Evolutionary conservation across 2,329 filamentous ascomycete genomes (phyloP).

Genomic region (Geosmithia putterillii): DNA sequence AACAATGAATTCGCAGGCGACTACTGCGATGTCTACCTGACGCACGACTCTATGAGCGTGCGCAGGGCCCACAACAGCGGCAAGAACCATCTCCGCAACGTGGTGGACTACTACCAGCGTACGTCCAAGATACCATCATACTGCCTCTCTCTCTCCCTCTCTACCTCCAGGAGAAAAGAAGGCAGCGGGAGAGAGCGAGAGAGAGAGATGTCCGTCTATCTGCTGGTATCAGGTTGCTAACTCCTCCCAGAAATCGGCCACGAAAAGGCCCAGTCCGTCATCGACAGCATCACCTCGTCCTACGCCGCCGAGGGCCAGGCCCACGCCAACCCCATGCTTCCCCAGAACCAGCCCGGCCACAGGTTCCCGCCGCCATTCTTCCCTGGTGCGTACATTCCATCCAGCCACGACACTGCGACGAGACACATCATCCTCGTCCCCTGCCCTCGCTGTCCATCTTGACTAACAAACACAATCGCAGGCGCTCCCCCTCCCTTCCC

Average conservation of each 20-base stretch:
- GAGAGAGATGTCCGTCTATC: no score
- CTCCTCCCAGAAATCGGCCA: slow-evolving; percentile 74
- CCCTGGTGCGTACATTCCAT: slow-evolving; percentile 35
- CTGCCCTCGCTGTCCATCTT: neutral
- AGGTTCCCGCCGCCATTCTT: slow-evolving; percentile 48
- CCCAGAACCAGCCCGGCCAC: slow-evolving; percentile 50
- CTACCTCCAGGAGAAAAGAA: no score
- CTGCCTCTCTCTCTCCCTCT: neutral
- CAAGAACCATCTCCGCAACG: slow-evolving; percentile 92
- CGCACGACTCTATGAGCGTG: slow-evolving; percentile 99
- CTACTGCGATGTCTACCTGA: slow-evolving; percentile 99
- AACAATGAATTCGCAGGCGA: slow-evolving; percentile 42
- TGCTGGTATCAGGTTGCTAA: neutral
- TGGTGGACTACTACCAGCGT: slow-evolving; percentile 98
- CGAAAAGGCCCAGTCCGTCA: slow-evolving; percentile 96
- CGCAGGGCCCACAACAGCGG: slow-evolving; percentile 97
- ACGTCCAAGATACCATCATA: slow-evolving; percentile 14
- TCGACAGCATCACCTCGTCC: slow-evolving; percentile 92
- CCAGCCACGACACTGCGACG: slow-evolving; percentile 3
- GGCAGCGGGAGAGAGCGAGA: no score
- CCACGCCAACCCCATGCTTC: slow-evolving; percentile 73
- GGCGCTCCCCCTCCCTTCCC: slow-evolving; percentile 48
- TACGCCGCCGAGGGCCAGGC: slow-evolving; percentile 91
- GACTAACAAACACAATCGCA: neutral
- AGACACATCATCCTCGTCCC: neutral